phyloP scores from a whole-genome alignment of 345 rosid genomes.

The Gossypium rotundifolium region DNA sequence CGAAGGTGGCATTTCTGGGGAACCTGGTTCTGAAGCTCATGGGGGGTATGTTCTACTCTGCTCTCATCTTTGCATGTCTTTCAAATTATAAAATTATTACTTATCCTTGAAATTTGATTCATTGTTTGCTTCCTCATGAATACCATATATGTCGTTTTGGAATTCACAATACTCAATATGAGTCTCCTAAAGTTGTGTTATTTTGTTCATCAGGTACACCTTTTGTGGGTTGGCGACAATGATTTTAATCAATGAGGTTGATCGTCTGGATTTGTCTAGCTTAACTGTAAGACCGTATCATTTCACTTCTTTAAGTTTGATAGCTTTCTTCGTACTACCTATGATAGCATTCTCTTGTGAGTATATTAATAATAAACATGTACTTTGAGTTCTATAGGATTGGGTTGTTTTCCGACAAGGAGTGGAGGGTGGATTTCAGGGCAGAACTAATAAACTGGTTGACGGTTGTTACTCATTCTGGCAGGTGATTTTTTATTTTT shows the following conservation, averaged over 20 bases:
- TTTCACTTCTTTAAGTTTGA: slow-evolving; percentile 8
- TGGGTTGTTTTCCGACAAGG: slow-evolving; percentile 95
- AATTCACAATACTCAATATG: background rate
- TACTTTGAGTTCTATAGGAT: slow-evolving; percentile 36
- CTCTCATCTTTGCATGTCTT: slow-evolving; percentile 10
- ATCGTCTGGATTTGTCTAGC: slow-evolving; percentile 60
- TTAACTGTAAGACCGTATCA: slow-evolving; percentile 51
- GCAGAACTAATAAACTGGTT: slow-evolving; percentile 91
- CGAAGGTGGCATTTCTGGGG: slow-evolving; percentile 98
- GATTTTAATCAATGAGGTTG: slow-evolving; percentile 71
- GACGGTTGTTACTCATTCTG: slow-evolving; percentile 99
- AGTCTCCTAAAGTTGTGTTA: slow-evolving; percentile 4
- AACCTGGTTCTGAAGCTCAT: slow-evolving; percentile 97
- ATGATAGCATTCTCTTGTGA: background rate
- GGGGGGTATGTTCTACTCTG: slow-evolving; percentile 81
- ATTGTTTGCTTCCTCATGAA: slow-evolving; percentile 5
- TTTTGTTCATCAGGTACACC: slow-evolving; percentile 57
- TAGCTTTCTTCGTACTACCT: background rate
- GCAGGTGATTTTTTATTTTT: slow-evolving; percentile 57
- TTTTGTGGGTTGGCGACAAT: slow-evolving; percentile 95
- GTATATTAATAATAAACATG: background rate
- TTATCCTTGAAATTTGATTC: background rate
- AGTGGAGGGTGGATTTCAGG: slow-evolving; percentile 93
- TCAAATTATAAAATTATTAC: background rate
- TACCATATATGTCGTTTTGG: slow-evolving; percentile 1